phyloP scores from a whole-genome alignment of 305 asterid genomes.

The Andrographis paniculata region DNA sequence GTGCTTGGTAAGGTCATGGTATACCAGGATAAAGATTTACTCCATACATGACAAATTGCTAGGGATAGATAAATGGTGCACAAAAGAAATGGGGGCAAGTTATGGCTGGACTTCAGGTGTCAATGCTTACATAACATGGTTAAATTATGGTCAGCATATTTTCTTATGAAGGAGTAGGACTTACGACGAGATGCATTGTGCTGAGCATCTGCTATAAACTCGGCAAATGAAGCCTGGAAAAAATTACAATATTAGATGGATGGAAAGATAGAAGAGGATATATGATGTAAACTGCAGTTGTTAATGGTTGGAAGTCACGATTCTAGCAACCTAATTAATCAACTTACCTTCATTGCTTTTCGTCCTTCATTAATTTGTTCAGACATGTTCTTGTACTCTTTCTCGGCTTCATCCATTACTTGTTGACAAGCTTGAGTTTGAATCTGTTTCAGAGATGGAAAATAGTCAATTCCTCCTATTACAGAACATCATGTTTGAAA shows the following conservation, averaged over 20 bases:
- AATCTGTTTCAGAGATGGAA: conserved; percentile 30
- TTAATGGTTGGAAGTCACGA: background rate
- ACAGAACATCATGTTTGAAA: too few relatives aligned
- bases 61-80: conserved; percentile 1
- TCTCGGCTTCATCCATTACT: conserved; percentile 68
- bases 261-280: conserved; percentile 7
- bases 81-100: background rate
- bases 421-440: conserved; percentile 76
- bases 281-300: background rate
- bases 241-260: conserved; percentile 20
- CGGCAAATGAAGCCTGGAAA: conserved; percentile 68
- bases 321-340: too few relatives aligned
- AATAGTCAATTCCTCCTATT: too few relatives aligned
- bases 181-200: conserved; percentile 66
- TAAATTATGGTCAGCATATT: background rate
- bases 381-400: conserved; percentile 55
- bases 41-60: background rate
- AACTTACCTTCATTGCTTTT: conserved; percentile 71
- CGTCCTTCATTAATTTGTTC: conserved; percentile 58
- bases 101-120: background rate
- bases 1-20: conserved; percentile 2
- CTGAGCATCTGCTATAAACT: conserved; percentile 63
- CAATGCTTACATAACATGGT: conserved; percentile 6
- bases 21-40: background rate
- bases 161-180: conserved; percentile 17